Percentiles rank a stretch among this genome's conserved stretches.
These are phyloP conservation scores for Ajuga chamaepitys DNA, from an alignment of 257 asterid species.

Conservation along the genomic window DNA sequence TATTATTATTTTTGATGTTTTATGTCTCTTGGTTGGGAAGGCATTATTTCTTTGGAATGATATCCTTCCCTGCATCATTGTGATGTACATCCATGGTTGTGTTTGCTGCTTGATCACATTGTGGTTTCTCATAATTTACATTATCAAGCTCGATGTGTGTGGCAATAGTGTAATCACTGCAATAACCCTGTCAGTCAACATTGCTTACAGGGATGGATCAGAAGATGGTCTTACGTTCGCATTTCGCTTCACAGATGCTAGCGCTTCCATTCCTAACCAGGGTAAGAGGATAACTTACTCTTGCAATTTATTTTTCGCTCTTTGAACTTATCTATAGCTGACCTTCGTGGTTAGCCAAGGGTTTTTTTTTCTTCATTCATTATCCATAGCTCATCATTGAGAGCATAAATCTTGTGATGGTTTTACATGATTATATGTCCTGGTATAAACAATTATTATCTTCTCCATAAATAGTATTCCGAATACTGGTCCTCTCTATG, in stretches of 20 bases:
- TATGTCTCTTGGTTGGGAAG: slow-evolving; percentile 1
- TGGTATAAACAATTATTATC: slow-evolving; percentile 3
- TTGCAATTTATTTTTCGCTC: slow-evolving; percentile 6
- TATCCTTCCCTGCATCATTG: slow-evolving; percentile 13
- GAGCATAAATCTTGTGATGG: slow-evolving; percentile 4
- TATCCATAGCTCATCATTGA: not conserved
- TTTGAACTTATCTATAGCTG: slow-evolving; percentile 16
- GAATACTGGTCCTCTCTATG: not conserved
- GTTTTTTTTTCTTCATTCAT: not conserved
- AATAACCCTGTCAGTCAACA: slow-evolving; percentile 15
- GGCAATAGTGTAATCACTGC: slow-evolving; percentile 10
- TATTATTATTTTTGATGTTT: not conserved
- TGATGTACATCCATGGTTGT: not conserved
- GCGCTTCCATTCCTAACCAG: slow-evolving; percentile 67
- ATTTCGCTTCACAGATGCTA: slow-evolving; percentile 93
- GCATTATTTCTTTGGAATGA: slow-evolving; percentile 1
- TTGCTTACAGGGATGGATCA: slow-evolving; percentile 68
- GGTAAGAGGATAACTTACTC: slow-evolving; percentile 40
- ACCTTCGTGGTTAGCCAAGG: slow-evolving; percentile 7
- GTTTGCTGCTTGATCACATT: slow-evolving; percentile 11
- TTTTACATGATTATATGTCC: not conserved
- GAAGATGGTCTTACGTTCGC: slow-evolving; percentile 96
- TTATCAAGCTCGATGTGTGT: not conserved
- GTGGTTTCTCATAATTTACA: slow-evolving; percentile 6
- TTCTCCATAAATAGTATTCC: not conserved